Percentiles rank a stretch among this genome's conserved stretches.
phyloP scores from a whole-genome alignment of 2,329 filamentous ascomycete genomes.

The Proliferodiscus dingleyae region DNA sequence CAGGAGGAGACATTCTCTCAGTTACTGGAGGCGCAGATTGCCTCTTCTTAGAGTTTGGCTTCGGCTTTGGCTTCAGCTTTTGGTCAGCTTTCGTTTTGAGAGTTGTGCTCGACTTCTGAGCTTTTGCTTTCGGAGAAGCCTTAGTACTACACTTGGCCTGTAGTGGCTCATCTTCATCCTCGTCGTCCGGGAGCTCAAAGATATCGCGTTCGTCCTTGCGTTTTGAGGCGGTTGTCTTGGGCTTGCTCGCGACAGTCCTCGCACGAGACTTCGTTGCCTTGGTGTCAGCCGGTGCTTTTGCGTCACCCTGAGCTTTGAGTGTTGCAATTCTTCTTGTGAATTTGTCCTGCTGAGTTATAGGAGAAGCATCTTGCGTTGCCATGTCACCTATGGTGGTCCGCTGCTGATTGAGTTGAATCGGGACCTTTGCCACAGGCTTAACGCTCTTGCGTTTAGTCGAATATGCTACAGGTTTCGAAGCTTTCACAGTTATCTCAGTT shows the following conservation, averaged over 20 bases:
- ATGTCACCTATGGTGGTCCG: not conserved
- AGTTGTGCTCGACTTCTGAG: not conserved
- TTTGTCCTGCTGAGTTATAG: too few relatives aligned
- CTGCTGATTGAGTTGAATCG: not conserved
- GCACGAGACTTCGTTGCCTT: too few relatives aligned
- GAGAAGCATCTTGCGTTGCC: not conserved
- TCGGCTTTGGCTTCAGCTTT: not conserved
- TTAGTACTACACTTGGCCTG: not conserved
- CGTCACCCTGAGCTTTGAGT: too few relatives aligned
- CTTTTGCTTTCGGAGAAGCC: not conserved
- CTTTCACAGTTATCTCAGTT: not conserved
- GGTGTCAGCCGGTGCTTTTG: too few relatives aligned
- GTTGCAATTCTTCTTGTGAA: too few relatives aligned
- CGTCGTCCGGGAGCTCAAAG: not conserved
- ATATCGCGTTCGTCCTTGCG: not conserved
- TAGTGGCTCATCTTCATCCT: not conserved
- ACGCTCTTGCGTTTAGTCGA: not conserved
- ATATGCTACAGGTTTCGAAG: not conserved
- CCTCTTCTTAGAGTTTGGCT: not conserved
- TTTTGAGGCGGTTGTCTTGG: too few relatives aligned
- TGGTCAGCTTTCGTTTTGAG: not conserved
- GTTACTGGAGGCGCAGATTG: not conserved
- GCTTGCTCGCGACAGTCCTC: too few relatives aligned
- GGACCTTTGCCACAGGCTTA: not conserved
- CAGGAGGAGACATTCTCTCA: not conserved